phyloP scores from a whole-genome alignment of 2,329 filamentous ascomycete species.

The Exutisphaerella laricina region DNA sequence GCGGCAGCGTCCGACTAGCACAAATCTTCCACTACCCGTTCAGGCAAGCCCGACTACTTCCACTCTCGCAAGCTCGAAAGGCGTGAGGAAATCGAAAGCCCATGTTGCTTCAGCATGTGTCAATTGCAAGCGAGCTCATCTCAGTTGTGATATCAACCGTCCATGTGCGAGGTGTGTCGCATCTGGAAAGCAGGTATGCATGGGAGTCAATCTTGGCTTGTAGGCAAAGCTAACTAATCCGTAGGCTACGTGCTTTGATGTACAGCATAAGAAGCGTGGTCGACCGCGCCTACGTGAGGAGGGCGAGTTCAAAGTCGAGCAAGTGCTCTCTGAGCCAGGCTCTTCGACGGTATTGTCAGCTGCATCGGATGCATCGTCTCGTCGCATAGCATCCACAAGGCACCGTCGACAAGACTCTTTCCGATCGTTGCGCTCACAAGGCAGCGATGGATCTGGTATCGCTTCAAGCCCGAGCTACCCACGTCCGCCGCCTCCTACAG shows the following conservation, averaged over 20 bases:
- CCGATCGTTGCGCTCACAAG: slow-evolving; percentile 29
- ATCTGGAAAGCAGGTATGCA: slow-evolving; percentile 62
- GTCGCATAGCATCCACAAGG: slow-evolving; percentile 25
- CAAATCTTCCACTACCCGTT: slow-evolving; percentile 2
- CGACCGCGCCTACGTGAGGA: slow-evolving; percentile 72
- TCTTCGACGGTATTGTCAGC: slow-evolving; percentile 18
- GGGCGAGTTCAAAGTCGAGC: slow-evolving; percentile 24
- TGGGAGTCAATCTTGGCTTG: slow-evolving; percentile 10
- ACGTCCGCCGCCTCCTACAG: slow-evolving; percentile 16
- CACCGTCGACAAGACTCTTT: slow-evolving; percentile 31
- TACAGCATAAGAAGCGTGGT: slow-evolving; percentile 80
- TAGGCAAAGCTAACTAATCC: slow-evolving; percentile 14
- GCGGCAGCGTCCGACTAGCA: neutral
- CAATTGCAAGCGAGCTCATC: slow-evolving; percentile 78
- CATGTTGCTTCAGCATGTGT: slow-evolving; percentile 82
- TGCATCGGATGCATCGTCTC: slow-evolving; percentile 10
- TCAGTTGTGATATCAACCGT: slow-evolving; percentile 61
- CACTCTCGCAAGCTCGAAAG: slow-evolving; percentile 14
- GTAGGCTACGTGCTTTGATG: slow-evolving; percentile 72
- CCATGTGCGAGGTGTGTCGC: slow-evolving; percentile 72
- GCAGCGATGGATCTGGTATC: slow-evolving; percentile 26
- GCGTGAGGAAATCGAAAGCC: slow-evolving; percentile 41
- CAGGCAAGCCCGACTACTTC: slow-evolving; percentile 5
- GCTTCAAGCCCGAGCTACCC: slow-evolving; percentile 15
- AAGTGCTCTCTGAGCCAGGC: slow-evolving; percentile 13